Evolutionary conservation across 345 rosid genomes (phyloP).

Genomic region (Lumnitzera littorea): DNA sequence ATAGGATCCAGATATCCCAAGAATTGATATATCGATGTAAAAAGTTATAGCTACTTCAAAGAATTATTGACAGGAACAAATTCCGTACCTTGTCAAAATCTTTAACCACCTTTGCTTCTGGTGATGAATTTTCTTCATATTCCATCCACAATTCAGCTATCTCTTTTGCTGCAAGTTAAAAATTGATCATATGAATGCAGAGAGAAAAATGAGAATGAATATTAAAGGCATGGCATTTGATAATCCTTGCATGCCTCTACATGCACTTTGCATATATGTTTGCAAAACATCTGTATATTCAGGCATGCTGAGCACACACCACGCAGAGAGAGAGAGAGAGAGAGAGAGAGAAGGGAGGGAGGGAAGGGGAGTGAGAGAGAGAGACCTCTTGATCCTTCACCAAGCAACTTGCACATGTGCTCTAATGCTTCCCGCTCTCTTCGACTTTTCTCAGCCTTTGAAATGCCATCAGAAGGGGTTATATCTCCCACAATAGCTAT

Average conservation of each 20-base stretch:
- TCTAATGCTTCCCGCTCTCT: conserved; percentile 79
- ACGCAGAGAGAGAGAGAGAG: background rate
- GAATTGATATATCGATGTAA: background rate
- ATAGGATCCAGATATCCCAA: background rate
- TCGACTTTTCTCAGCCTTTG: conserved; percentile 86
- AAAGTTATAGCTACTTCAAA: background rate
- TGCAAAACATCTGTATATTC: too few species aligned
- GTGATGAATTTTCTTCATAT: conserved; percentile 81
- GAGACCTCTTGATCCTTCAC: conserved; percentile 74
- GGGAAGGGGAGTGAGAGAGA: background rate
- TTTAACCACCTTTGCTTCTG: conserved; percentile 92
- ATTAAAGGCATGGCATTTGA: too few species aligned
- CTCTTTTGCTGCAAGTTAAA: conserved; percentile 57
- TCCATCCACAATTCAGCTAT: conserved; percentile 72
- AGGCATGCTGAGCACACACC: too few species aligned
- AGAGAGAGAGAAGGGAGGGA: too few species aligned
- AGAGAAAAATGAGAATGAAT: background rate
- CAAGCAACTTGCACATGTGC: conserved; percentile 86
- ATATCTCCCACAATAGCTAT: conserved; percentile 95
- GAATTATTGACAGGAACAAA: background rate
- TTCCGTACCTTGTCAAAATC: conserved; percentile 74
- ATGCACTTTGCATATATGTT: too few species aligned
- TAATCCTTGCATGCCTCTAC: too few species aligned
- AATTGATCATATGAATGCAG: background rate
- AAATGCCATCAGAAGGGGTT: conserved; percentile 75